Evolutionary conservation across 2,329 filamentous ascomycete genomes (phyloP).

Genomic region (Talaromyces albobiverticillius): DNA sequence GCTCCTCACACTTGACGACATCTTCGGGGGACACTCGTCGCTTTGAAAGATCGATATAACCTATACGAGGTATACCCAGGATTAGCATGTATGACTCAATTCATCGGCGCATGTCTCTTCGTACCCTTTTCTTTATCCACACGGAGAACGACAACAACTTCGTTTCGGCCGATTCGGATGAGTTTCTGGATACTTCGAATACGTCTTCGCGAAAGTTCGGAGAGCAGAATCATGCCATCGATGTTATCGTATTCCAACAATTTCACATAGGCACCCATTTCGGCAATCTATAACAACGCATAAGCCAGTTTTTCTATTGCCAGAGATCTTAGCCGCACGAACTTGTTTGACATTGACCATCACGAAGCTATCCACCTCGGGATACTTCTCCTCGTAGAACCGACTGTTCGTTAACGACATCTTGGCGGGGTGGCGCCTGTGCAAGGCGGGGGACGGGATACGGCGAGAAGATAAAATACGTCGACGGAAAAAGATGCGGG

Average conservation of each 20-base stretch:
- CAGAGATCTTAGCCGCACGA: constrained; percentile 18
- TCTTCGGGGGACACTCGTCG: constrained; percentile 96
- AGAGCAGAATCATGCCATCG: constrained; percentile 99
- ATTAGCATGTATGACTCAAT: background rate
- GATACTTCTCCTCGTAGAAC: constrained; percentile 97
- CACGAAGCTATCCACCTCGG: constrained; percentile 98
- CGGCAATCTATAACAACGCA: constrained; percentile 69
- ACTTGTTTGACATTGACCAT: constrained; percentile 99
- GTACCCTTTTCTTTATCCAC: constrained; percentile 98
- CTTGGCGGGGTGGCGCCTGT: constrained; percentile 52
- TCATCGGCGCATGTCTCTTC: background rate
- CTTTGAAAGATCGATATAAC: constrained; percentile 98
- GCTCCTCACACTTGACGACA: constrained; percentile 96
- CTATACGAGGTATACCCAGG: constrained; percentile 35
- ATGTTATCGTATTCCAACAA: constrained; percentile 99
- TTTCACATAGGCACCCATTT: constrained; percentile 99
- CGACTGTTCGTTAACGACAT: constrained; percentile 97
- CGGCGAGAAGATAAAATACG: background rate
- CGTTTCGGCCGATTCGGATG: constrained; percentile 95
- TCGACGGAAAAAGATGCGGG: background rate
- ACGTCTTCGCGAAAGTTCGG: constrained; percentile 94
- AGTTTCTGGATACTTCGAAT: constrained; percentile 99
- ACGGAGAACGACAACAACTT: constrained; percentile 96
- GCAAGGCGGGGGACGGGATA: constrained; percentile 13
- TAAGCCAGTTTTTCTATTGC: constrained; percentile 4